Evolutionary conservation across 495 filamentous ascomycete genomes (phyloP).

Genomic region (Zalerion maritima): DNA sequence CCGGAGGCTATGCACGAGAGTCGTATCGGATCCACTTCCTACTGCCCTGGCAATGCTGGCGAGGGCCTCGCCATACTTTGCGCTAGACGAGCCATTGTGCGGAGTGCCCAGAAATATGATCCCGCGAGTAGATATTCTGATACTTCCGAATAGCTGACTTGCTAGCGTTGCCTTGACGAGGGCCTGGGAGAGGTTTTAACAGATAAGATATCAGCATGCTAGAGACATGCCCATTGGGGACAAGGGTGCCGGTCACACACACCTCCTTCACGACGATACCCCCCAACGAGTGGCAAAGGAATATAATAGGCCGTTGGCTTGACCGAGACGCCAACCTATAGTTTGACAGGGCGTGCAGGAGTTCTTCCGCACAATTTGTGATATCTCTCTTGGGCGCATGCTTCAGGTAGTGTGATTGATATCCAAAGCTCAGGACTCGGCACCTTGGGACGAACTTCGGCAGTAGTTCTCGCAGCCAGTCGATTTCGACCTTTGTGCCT

Average conservation of each 20-base stretch:
- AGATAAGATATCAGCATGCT: too few species aligned
- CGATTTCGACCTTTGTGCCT: too few species aligned
- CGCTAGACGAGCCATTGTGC: not conserved
- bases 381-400: not conserved
- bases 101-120: slow-evolving; percentile 1
- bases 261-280: slow-evolving; percentile 1
- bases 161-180: slow-evolving; percentile 1
- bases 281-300: slow-evolving; percentile 1
- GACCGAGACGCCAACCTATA: not conserved
- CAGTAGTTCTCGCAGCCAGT: too few species aligned
- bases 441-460: not conserved
- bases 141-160: not conserved
- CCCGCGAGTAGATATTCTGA: not conserved
- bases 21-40: too few species aligned
- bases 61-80: not conserved
- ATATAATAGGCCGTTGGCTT: not conserved
- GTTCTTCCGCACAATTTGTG: slow-evolving; percentile 1
- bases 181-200: too few species aligned
- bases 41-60: not conserved
- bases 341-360: not conserved
- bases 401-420: slow-evolving; percentile 1
- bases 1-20: slow-evolving; percentile 1
- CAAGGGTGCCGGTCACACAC: too few species aligned
- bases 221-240: too few species aligned
- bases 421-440: not conserved